phyloP scores from a whole-genome alignment of 2,329 filamentous ascomycete species.

The Ophiostoma sp. region DNA sequence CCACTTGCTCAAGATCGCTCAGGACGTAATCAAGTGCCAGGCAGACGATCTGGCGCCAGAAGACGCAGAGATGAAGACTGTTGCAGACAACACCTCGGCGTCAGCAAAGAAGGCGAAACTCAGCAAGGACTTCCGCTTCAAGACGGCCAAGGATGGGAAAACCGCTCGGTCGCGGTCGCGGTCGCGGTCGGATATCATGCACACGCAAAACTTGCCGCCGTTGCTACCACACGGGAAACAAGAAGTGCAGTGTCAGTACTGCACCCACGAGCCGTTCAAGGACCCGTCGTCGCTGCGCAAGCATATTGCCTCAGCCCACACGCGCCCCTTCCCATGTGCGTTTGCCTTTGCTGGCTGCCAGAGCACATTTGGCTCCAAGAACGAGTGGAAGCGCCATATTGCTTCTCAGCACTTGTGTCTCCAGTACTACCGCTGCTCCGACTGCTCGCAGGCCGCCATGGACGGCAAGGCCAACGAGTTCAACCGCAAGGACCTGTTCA shows the following conservation, averaged over 20 bases:
- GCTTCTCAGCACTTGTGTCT: constrained; percentile 78
- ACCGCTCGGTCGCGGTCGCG: constrained; percentile 18
- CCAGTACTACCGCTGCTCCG: constrained; percentile 59
- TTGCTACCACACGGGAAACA: constrained; percentile 42
- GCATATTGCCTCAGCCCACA: constrained; percentile 63
- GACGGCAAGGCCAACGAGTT: constrained; percentile 65
- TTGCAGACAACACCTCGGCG: background rate
- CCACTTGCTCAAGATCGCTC: constrained; percentile 24
- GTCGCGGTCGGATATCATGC: constrained; percentile 16
- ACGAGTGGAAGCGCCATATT: constrained; percentile 97
- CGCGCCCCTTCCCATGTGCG: constrained; percentile 74
- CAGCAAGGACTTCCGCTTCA: constrained; percentile 23
- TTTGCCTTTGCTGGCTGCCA: constrained; percentile 78
- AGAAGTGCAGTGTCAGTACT: constrained; percentile 56
- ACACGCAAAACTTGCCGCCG: constrained; percentile 17
- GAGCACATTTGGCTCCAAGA: constrained; percentile 84
- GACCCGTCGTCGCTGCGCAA: constrained; percentile 61
- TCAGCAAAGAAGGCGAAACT: constrained; percentile 18
- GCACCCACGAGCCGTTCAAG: constrained; percentile 61
- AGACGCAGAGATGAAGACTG: constrained; percentile 17
- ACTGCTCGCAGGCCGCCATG: constrained; percentile 49
- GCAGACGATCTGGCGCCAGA: constrained; percentile 17
- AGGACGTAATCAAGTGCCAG: constrained; percentile 24
- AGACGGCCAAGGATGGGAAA: constrained; percentile 20
- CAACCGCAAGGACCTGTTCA: constrained; percentile 93